Conservation (phyloP, 2,329 filamentous ascomycete genomes). For the Neonectria hederae region DNA sequence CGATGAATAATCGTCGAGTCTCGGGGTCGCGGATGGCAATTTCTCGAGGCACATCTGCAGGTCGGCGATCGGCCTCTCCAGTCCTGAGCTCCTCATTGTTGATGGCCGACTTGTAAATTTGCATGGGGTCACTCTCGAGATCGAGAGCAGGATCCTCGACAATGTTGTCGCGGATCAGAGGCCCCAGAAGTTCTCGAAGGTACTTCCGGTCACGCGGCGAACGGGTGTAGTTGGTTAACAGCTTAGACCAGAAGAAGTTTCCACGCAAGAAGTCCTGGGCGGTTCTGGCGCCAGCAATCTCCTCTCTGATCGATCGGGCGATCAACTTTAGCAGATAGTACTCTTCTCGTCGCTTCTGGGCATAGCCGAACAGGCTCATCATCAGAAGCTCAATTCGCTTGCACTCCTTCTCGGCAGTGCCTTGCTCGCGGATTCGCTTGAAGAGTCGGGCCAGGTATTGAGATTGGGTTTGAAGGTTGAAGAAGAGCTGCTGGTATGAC, state of each 20-base stretch:
- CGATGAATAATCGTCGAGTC: slow-evolving; percentile 90
- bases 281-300: slow-evolving; percentile 76
- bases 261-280: slow-evolving; percentile 88
- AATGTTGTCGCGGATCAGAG: slow-evolving; percentile 89
- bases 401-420: slow-evolving; percentile 88
- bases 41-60: slow-evolving; percentile 86
- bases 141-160: slow-evolving; percentile 91
- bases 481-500: slow-evolving; percentile 97
- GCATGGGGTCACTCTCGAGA: slow-evolving; percentile 95
- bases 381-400: slow-evolving; percentile 93
- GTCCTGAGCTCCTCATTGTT: slow-evolving; percentile 98
- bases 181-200: slow-evolving; percentile 84
- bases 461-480: slow-evolving; percentile 94
- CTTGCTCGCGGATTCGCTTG: slow-evolving; percentile 82
- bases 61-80: slow-evolving; percentile 81
- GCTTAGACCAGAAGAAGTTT: slow-evolving; percentile 92
- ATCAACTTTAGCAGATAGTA: slow-evolving; percentile 95
- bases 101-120: slow-evolving; percentile 94
- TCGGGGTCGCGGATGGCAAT: slow-evolving; percentile 96
- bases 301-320: slow-evolving; percentile 82
- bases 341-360: slow-evolving; percentile 95
- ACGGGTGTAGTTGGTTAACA: slow-evolving; percentile 87
- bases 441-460: slow-evolving; percentile 93
- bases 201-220: slow-evolving; percentile 94
- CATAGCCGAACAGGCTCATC: slow-evolving; percentile 97